Base-by-base conservation (phyloP, 257 asterid species). In the Ajuga chamaepitys region DNA sequence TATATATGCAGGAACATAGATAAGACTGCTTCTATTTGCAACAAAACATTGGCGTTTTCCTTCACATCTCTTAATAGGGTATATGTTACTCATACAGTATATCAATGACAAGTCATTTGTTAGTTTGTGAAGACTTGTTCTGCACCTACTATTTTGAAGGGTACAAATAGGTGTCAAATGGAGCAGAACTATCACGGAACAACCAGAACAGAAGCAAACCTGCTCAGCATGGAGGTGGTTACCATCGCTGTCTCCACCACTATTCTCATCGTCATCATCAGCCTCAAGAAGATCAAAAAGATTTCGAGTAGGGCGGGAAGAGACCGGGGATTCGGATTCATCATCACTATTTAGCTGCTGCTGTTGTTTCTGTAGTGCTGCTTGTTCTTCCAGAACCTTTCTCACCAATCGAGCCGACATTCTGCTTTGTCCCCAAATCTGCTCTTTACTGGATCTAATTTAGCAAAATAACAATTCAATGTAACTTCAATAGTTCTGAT, bases 401-500 rank as follows among this genome's bases (percentile, higher is more conserved):
- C 73, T 88, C 85, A 88, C 54, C 77, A 81, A 59, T 70, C 96
- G 83, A 40, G 62, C 86, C 10, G 96, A 88, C 96, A 88, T 88
- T 64, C 46, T 80, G 24, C 60, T 26, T 37, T 44, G 53, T 20
- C 20, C 5, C 7, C 21, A 48, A 66, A 67, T 67, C 66, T 50
- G 17, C 40, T 16, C 18, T 11, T 41, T 42, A 18, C 28, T 32
- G 37, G 37, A 30, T 30, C 37, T 30, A 47, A 22, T 7, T 11
- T 0, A 47, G 58, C 47, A 64, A 47, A 45, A 18, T 9, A 47
- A 9, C n/a, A 45, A 28, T 17, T 46, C 22, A 20, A 32, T 13
- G 34, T 18, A 18, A 32, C 9, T 10, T 11, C n/a, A 32, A 8
- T 61, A 42, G 42, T 24, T 14, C 14, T 61, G 16, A 25, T 42